These are phyloP conservation scores for Aspergillus coremiiformis DNA, from an alignment of 495 filamentous ascomycete species.

Conservation along the genomic window DNA sequence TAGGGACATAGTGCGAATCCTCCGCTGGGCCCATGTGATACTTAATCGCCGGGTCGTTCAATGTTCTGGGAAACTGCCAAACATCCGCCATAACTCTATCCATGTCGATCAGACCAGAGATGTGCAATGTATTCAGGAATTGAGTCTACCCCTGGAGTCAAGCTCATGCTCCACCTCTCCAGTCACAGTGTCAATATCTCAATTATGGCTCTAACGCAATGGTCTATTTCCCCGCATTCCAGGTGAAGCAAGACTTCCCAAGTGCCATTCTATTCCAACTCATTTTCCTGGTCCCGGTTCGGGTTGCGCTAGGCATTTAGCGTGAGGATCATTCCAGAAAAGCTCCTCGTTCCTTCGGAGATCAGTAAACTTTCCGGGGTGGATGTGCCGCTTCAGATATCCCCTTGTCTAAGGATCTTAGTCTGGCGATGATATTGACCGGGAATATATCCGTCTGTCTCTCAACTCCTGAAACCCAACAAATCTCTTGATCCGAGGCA, in stretches of 20 bases:
- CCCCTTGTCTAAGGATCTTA: not conserved
- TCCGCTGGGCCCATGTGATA: not conserved
- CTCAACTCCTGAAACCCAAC: not conserved
- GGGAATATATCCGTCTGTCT: not conserved
- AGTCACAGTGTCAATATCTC: not conserved
- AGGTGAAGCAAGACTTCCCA: not conserved
- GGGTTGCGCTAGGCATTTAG: not conserved
- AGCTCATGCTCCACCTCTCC: too few relatives aligned
- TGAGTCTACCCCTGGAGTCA: too few relatives aligned
- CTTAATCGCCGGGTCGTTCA: not conserved
- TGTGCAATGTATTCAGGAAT: not conserved
- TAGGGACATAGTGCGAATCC: not conserved
- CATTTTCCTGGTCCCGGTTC: not conserved
- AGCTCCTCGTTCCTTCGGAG: not conserved
- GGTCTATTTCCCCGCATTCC: not conserved
- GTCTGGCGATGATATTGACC: not conserved
- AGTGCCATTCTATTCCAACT: not conserved
- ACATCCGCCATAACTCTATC: not conserved
- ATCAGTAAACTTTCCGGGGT: not conserved
- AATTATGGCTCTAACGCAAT: not conserved
- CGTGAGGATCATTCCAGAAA: not conserved
- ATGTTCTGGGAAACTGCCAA: not conserved
- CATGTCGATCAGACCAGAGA: not conserved
- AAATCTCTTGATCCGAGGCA: not conserved
- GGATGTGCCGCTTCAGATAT: too few relatives aligned